Evolutionary conservation across 2,329 filamentous ascomycete species (phyloP), one percentile per base, ranked within the genome.

Genomic region (Trichoderma atrobrunneum): DNA sequence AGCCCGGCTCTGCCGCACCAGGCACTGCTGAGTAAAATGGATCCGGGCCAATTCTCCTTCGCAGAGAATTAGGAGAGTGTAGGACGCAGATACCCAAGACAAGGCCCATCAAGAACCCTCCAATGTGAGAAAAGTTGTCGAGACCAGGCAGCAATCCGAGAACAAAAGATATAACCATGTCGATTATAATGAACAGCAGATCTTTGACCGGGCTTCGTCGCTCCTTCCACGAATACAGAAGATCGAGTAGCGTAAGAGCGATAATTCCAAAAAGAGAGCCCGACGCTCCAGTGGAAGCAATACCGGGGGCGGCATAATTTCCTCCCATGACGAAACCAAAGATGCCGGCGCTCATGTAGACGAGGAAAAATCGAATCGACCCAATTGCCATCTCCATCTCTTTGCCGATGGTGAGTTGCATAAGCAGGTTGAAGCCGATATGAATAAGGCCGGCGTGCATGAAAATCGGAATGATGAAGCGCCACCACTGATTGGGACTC

Each of bases 121-220:
- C 96, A 74, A 99, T 98, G 76, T 99, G 96, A 18, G 93, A 93
- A 81, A 98, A 99, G 82, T 99, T 99, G 85, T 99, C 96, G 61
- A 99, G 84, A 10, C 95, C 95, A 0, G 96, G 96, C 1, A 99
- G 87, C 5, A 99, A 87, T 39, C 96, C 96, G 3, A 99, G 88
- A 18, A 96, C 94, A 79, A 99, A 98, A 0, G 94, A 94, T 75
- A 99, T 94, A 75, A 91, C 84, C 74, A 98, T 89, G 78, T 98
- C 95, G 71, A 98, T 83, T 61, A 95, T 74, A 80, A 98, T 92
- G 81, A 97, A 97, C 68, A 93, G 84, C n/a, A 99, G 84, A 77
- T 98, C 96, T 76, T 93, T 92, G 80, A 90, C 87, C 0, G 96
- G 96, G 36, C 87, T 91, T 57, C 85, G 85, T 62, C 95, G 92